Conservation (phyloP, 2,329 filamentous ascomycete genomes). For the Aureobasidium namibiae region DNA sequence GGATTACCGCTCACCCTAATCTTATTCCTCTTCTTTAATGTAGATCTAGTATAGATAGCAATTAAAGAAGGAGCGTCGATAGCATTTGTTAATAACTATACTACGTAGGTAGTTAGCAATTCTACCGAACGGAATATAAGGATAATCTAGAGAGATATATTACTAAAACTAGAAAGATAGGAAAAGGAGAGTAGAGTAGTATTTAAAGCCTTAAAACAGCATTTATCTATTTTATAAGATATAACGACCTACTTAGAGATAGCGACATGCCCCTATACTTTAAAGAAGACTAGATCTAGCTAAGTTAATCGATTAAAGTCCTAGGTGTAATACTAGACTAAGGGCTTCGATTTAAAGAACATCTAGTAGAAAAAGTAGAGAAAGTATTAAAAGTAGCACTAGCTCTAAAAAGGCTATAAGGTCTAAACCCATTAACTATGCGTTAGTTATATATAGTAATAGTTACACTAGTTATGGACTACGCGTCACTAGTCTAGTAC, state of each 20-base stretch:
- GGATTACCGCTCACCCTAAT: conserved; percentile 10
- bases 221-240: conserved; percentile 27
- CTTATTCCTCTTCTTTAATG: conserved; percentile 26
- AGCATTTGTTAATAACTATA: too few relatives aligned
- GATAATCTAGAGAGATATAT: conserved; percentile 15
- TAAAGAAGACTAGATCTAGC: not conserved
- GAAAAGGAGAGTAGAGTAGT: conserved; percentile 22
- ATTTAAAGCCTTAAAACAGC: conserved; percentile 29
- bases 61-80: too few relatives aligned
- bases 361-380: not conserved
- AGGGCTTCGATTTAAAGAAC: not conserved
- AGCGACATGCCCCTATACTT: not conserved
- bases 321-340: not conserved
- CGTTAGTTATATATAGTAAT: too few relatives aligned
- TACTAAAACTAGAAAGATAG: conserved; percentile 12
- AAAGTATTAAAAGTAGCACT: too few relatives aligned
- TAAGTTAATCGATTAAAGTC: not conserved
- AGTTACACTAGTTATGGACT: too few relatives aligned
- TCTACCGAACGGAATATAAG: conserved; percentile 17
- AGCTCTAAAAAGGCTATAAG: too few relatives aligned
- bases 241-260: not conserved
- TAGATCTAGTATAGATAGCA: too few relatives aligned
- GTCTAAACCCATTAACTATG: too few relatives aligned
- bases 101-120: conserved; percentile 18
- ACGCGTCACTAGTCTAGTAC: too few relatives aligned